phyloP scores from a whole-genome alignment of 1,284 basidiomycete genomes.

The Ceratobasidium sp. region DNA sequence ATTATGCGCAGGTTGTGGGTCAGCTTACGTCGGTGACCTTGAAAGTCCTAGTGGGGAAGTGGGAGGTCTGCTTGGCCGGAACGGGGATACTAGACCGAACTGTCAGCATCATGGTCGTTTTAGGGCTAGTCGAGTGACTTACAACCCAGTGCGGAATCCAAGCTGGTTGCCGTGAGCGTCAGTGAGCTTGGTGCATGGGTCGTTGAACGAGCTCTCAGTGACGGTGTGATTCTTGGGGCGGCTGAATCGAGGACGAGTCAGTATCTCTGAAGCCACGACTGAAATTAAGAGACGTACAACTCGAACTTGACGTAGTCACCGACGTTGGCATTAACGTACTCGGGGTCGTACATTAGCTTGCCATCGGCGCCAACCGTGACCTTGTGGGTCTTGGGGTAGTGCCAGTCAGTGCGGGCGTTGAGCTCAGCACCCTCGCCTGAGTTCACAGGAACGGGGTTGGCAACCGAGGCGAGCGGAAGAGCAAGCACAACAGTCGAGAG shows the following conservation, averaged over 20 bases:
- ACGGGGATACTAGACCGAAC: background rate
- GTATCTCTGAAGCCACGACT: background rate
- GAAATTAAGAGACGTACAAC: slow-evolving; percentile 14
- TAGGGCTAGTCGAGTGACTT: background rate
- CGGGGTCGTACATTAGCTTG: slow-evolving; percentile 8
- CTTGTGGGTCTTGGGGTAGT: slow-evolving; percentile 14
- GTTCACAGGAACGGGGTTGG: background rate
- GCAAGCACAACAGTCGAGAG: slow-evolving; percentile 7
- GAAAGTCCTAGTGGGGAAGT: slow-evolving; percentile 26
- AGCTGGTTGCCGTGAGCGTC: slow-evolving; percentile 9
- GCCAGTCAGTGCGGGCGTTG: background rate
- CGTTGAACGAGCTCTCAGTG: slow-evolving; percentile 5
- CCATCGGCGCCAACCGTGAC: slow-evolving; percentile 21
- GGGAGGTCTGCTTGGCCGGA: background rate
- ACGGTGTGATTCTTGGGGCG: slow-evolving; percentile 28
- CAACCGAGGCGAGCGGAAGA: slow-evolving; percentile 11
- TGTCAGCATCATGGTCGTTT: background rate
- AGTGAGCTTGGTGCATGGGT: background rate
- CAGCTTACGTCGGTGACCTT: slow-evolving; percentile 31
- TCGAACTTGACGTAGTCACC: slow-evolving; percentile 29
- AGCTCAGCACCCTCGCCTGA: no score
- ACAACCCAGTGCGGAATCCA: slow-evolving; percentile 19
- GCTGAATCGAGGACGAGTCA: background rate
- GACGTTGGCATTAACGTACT: slow-evolving; percentile 23
- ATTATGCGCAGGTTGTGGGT: background rate